These are phyloP conservation scores for Solanum bulbocastanum DNA, from an alignment of 257 asterid species.

Conservation along the genomic window DNA sequence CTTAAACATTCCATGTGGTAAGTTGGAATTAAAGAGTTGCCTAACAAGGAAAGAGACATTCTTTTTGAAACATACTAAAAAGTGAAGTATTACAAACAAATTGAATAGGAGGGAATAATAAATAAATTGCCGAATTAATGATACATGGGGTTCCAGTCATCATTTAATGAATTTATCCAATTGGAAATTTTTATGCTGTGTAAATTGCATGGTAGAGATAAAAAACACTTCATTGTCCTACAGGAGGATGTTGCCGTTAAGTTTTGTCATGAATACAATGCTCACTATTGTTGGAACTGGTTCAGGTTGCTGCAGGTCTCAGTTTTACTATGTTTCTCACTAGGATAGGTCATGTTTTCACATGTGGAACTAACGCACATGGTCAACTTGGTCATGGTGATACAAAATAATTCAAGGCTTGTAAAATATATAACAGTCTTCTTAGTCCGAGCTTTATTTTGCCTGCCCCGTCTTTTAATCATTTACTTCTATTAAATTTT, in stretches of 20 bases:
- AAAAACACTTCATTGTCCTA: no score
- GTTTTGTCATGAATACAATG: no score
- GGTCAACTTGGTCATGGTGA: constrained; percentile 84
- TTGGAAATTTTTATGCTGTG: no score
- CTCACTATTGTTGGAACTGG: no score
- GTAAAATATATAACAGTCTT: background rate
- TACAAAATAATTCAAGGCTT: background rate
- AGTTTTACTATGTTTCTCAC: constrained; percentile 80
- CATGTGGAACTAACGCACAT: constrained; percentile 62
- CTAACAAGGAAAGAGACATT: background rate
- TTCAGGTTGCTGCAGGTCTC: no score
- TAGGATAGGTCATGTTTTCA: constrained; percentile 55
- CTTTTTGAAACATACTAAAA: background rate
- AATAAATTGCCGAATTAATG: no score
- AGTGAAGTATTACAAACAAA: background rate
- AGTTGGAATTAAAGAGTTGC: background rate
- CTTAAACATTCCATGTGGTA: background rate
- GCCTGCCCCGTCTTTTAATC: no score
- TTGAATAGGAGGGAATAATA: background rate
- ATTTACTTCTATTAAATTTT: background rate
- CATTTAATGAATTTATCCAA: no score
- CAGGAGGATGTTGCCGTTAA: no score
- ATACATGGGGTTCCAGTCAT: no score
- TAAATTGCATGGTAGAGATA: no score
- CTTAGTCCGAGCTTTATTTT: background rate